These are phyloP conservation scores for Trichoderma afroharzianum DNA, from an alignment of 2,329 filamentous ascomycete genomes.

Conservation along the genomic window DNA sequence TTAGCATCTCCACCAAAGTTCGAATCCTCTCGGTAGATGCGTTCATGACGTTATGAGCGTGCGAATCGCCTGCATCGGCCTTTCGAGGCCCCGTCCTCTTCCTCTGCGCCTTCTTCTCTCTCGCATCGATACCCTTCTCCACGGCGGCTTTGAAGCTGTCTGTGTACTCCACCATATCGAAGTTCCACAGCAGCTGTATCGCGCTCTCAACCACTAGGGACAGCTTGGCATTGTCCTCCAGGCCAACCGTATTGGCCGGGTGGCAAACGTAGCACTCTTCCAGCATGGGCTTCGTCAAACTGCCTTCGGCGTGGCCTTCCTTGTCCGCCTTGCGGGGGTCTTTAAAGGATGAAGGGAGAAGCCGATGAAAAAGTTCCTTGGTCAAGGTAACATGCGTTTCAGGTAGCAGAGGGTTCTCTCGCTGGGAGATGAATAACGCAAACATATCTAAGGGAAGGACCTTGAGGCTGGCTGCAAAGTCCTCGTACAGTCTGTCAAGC, in stretches of 20 bases:
- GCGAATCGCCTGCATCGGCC: slow-evolving; percentile 35
- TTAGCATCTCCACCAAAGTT: slow-evolving; percentile 37
- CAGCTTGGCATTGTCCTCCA: slow-evolving; percentile 69
- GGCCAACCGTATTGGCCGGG: slow-evolving; percentile 56
- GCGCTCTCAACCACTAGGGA: slow-evolving; percentile 65
- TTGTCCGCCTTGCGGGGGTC: slow-evolving; percentile 39
- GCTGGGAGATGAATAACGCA: slow-evolving; percentile 46
- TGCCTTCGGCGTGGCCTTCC: slow-evolving; percentile 35
- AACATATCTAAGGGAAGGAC: slow-evolving; percentile 58
- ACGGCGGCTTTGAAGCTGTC: slow-evolving; percentile 38
- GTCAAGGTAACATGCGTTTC: slow-evolving; percentile 44
- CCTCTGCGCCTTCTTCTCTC: slow-evolving; percentile 45
- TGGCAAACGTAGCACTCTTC: slow-evolving; percentile 61
- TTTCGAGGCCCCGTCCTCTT: slow-evolving; percentile 36
- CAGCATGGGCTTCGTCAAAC: slow-evolving; percentile 45
- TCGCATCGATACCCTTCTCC: slow-evolving; percentile 45
- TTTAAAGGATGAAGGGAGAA: slow-evolving; percentile 41
- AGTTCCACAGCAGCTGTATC: slow-evolving; percentile 49
- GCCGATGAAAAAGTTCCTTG: slow-evolving; percentile 42
- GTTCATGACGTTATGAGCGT: slow-evolving; percentile 42
- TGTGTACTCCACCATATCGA: slow-evolving; percentile 35
- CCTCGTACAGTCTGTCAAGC: slow-evolving; percentile 55
- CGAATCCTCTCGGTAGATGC: slow-evolving; percentile 44
- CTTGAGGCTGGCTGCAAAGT: slow-evolving; percentile 54
- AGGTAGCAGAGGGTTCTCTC: slow-evolving; percentile 33